Base-by-base conservation (phyloP, 805 yeast genomes). In the Lipomyces lipofer region DNA sequence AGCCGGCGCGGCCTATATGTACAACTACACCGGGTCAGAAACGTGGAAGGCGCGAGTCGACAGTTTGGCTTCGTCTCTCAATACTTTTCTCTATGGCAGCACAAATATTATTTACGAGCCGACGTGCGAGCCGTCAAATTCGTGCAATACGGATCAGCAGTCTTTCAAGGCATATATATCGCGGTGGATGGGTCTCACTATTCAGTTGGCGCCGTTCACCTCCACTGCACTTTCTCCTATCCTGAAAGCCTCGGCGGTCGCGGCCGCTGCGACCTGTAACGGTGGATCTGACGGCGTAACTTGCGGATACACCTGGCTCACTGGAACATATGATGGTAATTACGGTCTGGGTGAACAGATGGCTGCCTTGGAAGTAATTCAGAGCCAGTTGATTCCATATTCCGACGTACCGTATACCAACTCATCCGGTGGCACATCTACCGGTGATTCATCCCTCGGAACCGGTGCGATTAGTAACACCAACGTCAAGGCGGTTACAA, bases 261-360 rank as follows among this genome's bases (percentile, higher is more conserved):
- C 84, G 25, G 96, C 95, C 0, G 92, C 91, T 1, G 71, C 72
- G 47, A 79, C 92, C 0, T 88, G 96, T 71, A 73, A 83, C 1
- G 96, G 96, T 55, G 95, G 95, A 62, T 47, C 70, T 1, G 96
- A 88, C 67, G 85, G 86, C 8, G 82, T 84, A 62, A 88, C 96
- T 0, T 89, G 96, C 72, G 95, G 96, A 43, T 69, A 77, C 50
- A 74, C 84, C 68, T 88, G 96, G 96, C 67, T 77, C 12, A 56
- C 63, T 13, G 71, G 71, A 33, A 74, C 78, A 4, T 86, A 85
- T 81, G 95, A 88, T 68, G 81, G 78, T 1, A 66, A 64, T 52
- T 87, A 79, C 63, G 96, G 96, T 0, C 76, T 88, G 36, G 96
- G 96, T 47, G 95, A 89, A 70, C 95, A 88, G 69, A 84, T 86